phyloP scores from a whole-genome alignment of 306 rosid genomes.

The Psophocarpus tetragonolobus region DNA sequence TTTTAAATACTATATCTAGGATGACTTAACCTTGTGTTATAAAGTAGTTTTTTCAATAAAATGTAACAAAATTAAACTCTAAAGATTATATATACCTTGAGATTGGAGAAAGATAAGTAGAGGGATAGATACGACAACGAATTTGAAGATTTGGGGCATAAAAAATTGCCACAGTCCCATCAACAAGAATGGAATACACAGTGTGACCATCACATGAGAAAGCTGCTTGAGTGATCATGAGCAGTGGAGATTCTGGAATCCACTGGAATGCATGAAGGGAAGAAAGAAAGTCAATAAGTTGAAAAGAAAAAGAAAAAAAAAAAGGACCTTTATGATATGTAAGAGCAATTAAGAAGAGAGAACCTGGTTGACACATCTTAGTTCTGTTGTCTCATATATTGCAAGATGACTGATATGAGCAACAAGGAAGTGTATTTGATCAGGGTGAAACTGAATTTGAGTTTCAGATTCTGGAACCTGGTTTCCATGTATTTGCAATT shows the following conservation, averaged over 20 bases:
- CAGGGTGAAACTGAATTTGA: slow-evolving; percentile 37
- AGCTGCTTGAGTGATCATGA: slow-evolving; percentile 43
- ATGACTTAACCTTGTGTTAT: too few species aligned
- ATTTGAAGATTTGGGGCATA: slow-evolving; percentile 28
- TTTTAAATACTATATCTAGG: too few species aligned
- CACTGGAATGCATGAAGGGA: slow-evolving; percentile 31
- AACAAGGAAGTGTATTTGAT: slow-evolving; percentile 34
- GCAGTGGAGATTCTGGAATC: slow-evolving; percentile 14
- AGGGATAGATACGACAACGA: slow-evolving; percentile 23
- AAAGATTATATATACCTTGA: slow-evolving; percentile 40
- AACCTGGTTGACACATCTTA: slow-evolving; percentile 44
- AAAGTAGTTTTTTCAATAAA: neutral
- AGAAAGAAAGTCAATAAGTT: neutral
- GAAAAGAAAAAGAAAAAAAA: neutral
- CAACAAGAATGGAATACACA: slow-evolving; percentile 40
- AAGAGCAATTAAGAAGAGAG: neutral
- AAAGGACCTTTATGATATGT: neutral
- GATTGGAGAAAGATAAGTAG: slow-evolving; percentile 33
- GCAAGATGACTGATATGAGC: slow-evolving; percentile 35
- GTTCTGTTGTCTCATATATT: slow-evolving; percentile 42
- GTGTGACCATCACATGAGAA: slow-evolving; percentile 41
- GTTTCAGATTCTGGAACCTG: slow-evolving; percentile 22
- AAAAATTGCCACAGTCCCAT: slow-evolving; percentile 38
- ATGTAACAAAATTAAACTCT: neutral
- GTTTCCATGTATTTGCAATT: slow-evolving; percentile 26